These are phyloP conservation scores for Lathyrus tuberosus DNA, from an alignment of 306 rosid genomes.

Conservation along the genomic window DNA sequence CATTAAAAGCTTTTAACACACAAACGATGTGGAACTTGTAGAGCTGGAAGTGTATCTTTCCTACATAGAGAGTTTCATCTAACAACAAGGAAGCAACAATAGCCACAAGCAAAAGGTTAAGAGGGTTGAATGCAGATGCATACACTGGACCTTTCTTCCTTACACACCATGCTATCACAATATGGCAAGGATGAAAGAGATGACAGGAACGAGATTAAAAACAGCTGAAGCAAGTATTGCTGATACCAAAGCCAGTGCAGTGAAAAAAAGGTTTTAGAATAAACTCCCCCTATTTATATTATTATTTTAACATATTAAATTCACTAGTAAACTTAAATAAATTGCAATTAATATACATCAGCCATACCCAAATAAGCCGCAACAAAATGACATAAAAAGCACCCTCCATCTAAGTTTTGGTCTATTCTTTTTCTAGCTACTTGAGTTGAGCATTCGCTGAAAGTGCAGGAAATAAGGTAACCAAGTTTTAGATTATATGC, in stretches of 20 bases:
- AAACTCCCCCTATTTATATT: conserved; percentile 45
- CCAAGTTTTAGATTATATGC: no score
- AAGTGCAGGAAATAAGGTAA: no score
- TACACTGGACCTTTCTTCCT: conserved; percentile 48
- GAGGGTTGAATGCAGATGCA: conserved; percentile 49
- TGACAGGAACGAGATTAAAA: conserved; percentile 50
- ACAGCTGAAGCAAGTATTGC: conserved; percentile 51
- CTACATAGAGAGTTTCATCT: conserved; percentile 41
- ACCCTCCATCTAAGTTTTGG: conserved; percentile 54
- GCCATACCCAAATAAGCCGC: conserved; percentile 68
- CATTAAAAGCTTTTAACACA: no score
- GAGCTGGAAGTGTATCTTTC: no score
- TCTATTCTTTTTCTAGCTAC: conserved; percentile 43
- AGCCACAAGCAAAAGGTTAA: conserved; percentile 41
- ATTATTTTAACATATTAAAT: no score
- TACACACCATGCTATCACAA: conserved; percentile 45
- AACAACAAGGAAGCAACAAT: conserved; percentile 39
- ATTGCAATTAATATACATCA: no score
- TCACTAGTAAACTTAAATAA: neutral
- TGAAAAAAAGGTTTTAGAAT: conserved; percentile 49
- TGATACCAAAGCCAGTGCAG: conserved; percentile 44
- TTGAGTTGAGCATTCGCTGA: no score
- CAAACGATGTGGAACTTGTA: no score
- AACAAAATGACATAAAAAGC: conserved; percentile 52
- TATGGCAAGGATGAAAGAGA: conserved; percentile 50